Base-by-base conservation (phyloP, 2,329 filamentous ascomycete species). In the Trichoderma guizhouense region DNA sequence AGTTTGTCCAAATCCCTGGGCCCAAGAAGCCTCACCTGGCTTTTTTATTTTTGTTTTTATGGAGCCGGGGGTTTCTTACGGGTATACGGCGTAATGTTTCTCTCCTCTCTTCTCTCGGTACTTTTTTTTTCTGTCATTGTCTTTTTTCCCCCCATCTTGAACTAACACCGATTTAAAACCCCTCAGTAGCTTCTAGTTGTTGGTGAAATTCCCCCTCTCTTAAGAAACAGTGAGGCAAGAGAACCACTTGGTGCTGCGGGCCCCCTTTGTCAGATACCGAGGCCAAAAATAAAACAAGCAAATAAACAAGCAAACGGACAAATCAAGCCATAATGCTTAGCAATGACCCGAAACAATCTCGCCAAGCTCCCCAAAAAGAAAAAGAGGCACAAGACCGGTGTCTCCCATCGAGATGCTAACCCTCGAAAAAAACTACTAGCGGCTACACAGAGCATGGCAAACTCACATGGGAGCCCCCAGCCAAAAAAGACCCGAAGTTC, bases 161-260 rank as follows among this genome's bases (percentile, higher is more conserved):
- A 64, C 62, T 64, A 51, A 64, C 62, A 64, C 47, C 47, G 30
- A 32, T 51, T 57, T 39, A 66, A 66, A 67, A 67, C 51, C 51
- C 63, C 63, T 66, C 63, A 66, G 34, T 18, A 24, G 24, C 6
- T 21, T 18, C n/a, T 64, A 24, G 26, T 9, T 63, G 61, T 51
- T 64, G 61, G 26, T 8, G 62, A 51, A 18, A 47, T 51, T 30
- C 63, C 63, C 43, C 24, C 43, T 66, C 63, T 24, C 26, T 53
- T 47, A 5, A 9, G 14, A 55, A 53, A 21, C 43, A 53, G 30
- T 24, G 32, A 21, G 53, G 15, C 14, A 18, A 51, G n/a, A 24
- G 63, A 34, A 55, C n/a, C 43, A 55, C 63, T 55, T 51, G 26
- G 36, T 53, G 21, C 39, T 18, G 26, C 36, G 8, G 63, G 47